Base-by-base conservation (phyloP, 805 yeast species). In the Blastobotrys terrestris region DNA sequence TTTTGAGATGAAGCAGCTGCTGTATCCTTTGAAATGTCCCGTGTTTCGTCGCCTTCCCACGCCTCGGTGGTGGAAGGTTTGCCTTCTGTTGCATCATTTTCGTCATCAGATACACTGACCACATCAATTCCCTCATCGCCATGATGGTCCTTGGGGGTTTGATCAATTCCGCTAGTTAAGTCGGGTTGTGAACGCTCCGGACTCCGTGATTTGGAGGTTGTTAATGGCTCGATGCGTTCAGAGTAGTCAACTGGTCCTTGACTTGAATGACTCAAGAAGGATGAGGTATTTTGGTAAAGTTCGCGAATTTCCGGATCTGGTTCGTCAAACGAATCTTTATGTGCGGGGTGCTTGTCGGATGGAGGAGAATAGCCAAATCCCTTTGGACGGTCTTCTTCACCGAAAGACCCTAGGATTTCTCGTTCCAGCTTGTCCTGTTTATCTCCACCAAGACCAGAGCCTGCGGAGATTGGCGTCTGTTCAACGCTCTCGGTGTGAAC, bases 231-330 rank as follows among this genome's bases (percentile, higher is more conserved):
- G 7, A 52, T 48, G 13, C 26, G 15, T 20, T 41, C 51, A 2
- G 51, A 26, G 51, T 44, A 19, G 31, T 60, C 60, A 26, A 26
- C 35, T 6, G 5, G 35, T 26, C 35, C 35, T 26, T 26, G 35
- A 11, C 35, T 26, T 47, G 62, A 61, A 15, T 61, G 57, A n/a
- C 66, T 58, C 41, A 67, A 51, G 48, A 61, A 65, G 42, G 60
- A 60, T 3, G 60, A 51, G 7, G 68, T 58, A 49, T 64, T 64
- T 39, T 59, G 59, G 55, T 67, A 67, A 46, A 67, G 53, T 35
- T 59, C 71, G 20, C 64, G 63, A n/a, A 67, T 53, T 22, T 63
- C 68, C 1, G 63, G 60, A 48, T 66, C 70, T 0, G 61, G 58
- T 22, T 46, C 54, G 16, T 55, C 43, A 5, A 48, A 13, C 11